phyloP scores from a whole-genome alignment of 139 green algal species.

The Klebsormidium nitens region DNA sequence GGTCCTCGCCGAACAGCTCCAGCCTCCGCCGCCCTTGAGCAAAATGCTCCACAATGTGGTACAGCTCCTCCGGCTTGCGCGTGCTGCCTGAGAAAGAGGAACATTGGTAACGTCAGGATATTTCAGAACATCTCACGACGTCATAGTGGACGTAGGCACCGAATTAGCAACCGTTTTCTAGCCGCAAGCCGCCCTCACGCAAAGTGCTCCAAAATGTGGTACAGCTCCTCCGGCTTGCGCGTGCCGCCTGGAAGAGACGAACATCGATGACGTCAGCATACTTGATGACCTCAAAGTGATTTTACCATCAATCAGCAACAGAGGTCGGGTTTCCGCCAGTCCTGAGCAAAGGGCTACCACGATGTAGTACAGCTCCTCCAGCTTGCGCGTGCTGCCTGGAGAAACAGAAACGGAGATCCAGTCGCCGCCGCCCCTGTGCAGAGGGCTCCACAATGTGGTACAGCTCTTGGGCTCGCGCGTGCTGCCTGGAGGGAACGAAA shows the following conservation, averaged over 20 bases:
- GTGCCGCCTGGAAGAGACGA: slow-evolving; percentile 51
- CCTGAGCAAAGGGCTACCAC: slow-evolving; percentile 66
- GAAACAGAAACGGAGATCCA: too few relatives aligned
- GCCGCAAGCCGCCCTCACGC: slow-evolving; percentile 34
- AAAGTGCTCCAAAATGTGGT: slow-evolving; percentile 78
- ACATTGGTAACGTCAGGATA: too few relatives aligned
- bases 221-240: slow-evolving; percentile 75
- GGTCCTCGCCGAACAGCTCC: slow-evolving; percentile 82
- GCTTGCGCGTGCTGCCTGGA: slow-evolving; percentile 60
- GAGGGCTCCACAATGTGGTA: slow-evolving; percentile 81
- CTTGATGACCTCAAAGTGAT: too few relatives aligned
- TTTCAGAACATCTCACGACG: too few relatives aligned
- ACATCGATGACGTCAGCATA: too few relatives aligned
- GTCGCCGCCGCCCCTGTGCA: slow-evolving; percentile 38
- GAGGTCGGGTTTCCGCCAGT: too few relatives aligned
- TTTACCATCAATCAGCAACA: too few relatives aligned
- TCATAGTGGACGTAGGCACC: too few relatives aligned
- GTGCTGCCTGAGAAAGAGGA: slow-evolving; percentile 52
- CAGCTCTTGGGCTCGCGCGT: slow-evolving; percentile 70
- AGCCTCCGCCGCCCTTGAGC: slow-evolving; percentile 51
- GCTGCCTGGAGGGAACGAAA: slow-evolving; percentile 47
- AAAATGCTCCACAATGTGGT: slow-evolving; percentile 78
- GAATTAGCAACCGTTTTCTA: too few relatives aligned
- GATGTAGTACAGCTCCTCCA: slow-evolving; percentile 76
- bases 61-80: slow-evolving; percentile 75